These are phyloP conservation scores for Fusarium paranaense DNA, from an alignment of 2,329 filamentous ascomycete genomes.

Conservation along the genomic window DNA sequence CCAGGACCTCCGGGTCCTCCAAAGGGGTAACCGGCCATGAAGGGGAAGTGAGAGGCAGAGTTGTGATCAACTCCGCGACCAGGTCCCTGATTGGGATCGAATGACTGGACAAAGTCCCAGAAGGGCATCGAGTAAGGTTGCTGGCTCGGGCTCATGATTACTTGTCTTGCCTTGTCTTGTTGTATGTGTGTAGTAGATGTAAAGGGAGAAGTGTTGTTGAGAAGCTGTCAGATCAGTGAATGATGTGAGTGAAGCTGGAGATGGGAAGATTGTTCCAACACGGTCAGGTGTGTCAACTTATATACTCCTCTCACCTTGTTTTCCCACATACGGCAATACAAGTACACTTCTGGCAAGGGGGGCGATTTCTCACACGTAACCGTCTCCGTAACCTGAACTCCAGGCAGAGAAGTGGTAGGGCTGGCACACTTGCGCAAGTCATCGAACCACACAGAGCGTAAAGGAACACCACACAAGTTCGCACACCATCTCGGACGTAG, in stretches of 20 bases:
- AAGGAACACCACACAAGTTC: conserved; percentile 19
- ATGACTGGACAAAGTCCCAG: conserved; percentile 52
- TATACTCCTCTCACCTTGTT: conserved; percentile 19
- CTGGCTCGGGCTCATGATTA: conserved; percentile 41
- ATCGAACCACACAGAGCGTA: conserved; percentile 39
- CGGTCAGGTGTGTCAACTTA: conserved; percentile 26
- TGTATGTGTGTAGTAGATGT: neutral
- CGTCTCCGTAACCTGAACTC: conserved; percentile 20
- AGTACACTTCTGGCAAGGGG: conserved; percentile 10
- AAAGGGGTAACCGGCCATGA: conserved; percentile 52
- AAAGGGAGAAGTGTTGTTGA: neutral
- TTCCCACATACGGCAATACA: conserved; percentile 31
- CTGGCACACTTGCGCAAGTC: conserved; percentile 22
- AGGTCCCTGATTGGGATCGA: conserved; percentile 46
- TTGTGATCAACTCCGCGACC: conserved; percentile 55
- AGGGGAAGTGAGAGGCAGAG: conserved; percentile 39
- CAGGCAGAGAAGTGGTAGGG: conserved; percentile 38
- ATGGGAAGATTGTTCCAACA: conserved; percentile 1
- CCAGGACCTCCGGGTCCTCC: conserved; percentile 28
- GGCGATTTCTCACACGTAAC: conserved; percentile 36
- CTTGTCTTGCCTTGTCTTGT: conserved; percentile 5
- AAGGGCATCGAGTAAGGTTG: conserved; percentile 41
- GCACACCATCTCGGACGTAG: conserved; percentile 6
- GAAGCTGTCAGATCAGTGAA: conserved; percentile 14
- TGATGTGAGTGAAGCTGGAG: conserved; percentile 20